A percentile compares a stretch with the other conserved stretches of the same genome.
phyloP scores from a whole-genome alignment of 2,329 filamentous ascomycete genomes.

The Ophiostoma tasmaniense region DNA sequence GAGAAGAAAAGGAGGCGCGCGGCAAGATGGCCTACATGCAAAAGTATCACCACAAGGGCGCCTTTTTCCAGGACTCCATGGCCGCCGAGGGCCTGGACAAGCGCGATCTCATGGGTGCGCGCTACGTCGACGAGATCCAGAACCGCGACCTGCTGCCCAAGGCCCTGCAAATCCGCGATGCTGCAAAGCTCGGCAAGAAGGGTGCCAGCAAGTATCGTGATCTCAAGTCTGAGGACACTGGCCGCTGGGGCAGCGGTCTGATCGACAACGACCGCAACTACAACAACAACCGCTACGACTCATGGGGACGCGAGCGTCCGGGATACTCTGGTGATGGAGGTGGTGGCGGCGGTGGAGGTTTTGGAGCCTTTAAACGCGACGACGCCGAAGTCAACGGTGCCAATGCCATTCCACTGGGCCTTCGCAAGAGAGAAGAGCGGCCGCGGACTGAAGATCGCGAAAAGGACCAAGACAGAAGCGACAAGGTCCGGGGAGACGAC shows the following conservation, averaged over 20 bases:
- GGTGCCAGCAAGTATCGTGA: conserved; percentile 86
- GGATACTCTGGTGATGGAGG: conserved; percentile 20
- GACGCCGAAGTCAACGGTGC: conserved; percentile 51
- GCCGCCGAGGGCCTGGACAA: conserved; percentile 66
- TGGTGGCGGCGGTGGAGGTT: conserved; percentile 26
- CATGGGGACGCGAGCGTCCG: conserved; percentile 17
- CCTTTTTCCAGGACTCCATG: conserved; percentile 82
- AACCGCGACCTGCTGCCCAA: conserved; percentile 79
- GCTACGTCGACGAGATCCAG: conserved; percentile 72
- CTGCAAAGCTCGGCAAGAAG: conserved; percentile 89
- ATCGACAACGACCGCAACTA: conserved; percentile 41
- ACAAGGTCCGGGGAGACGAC: conserved; percentile 22
- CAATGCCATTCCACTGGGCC: conserved; percentile 62
- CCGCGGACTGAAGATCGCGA: not conserved
- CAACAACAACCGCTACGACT: conserved; percentile 22
- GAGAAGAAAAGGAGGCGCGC: conserved; percentile 66
- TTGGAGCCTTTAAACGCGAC: conserved; percentile 16
- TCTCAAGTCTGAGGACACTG: conserved; percentile 82
- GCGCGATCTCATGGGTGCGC: conserved; percentile 76
- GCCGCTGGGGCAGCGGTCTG: conserved; percentile 59
- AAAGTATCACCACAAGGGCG: conserved; percentile 93
- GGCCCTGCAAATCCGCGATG: conserved; percentile 86
- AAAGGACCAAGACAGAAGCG: not conserved
- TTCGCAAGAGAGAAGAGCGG: conserved; percentile 36
- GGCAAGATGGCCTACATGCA: conserved; percentile 88